phyloP scores from a whole-genome alignment of 768 basidiomycete genomes.

The Suillus plorans region DNA sequence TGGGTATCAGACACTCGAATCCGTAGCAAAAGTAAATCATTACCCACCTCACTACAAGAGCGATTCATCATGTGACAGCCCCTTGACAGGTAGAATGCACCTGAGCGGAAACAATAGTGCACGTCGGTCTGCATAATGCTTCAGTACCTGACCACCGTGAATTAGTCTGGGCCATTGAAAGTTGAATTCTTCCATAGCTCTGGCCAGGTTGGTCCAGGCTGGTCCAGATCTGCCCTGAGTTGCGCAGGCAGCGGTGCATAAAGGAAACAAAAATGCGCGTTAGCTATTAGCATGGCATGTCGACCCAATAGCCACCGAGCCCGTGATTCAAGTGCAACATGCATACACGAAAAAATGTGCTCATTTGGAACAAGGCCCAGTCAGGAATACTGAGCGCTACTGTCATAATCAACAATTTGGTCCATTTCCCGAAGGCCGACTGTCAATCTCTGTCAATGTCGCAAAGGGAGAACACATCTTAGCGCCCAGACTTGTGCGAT shows the following conservation, averaged over 20 bases:
- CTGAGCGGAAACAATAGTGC: not conserved
- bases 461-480: not conserved
- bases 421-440: not conserved
- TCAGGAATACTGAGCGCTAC: not conserved
- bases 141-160: not conserved
- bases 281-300: no score
- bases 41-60: not conserved
- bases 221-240: not conserved
- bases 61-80: not conserved
- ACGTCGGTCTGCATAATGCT: not conserved
- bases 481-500: not conserved
- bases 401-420: not conserved
- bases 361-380: not conserved
- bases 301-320: no score
- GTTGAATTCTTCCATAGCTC: not conserved
- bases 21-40: not conserved
- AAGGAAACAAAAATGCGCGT: not conserved
- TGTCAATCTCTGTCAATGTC: not conserved
- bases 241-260: not conserved
- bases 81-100: no score
- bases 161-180: not conserved
- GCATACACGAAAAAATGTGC: not conserved
- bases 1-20: not conserved
- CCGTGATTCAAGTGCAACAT: no score
- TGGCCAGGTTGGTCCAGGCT: no score